Base-by-base conservation (phyloP, 306 rosid genomes). In the Senna tora region DNA sequence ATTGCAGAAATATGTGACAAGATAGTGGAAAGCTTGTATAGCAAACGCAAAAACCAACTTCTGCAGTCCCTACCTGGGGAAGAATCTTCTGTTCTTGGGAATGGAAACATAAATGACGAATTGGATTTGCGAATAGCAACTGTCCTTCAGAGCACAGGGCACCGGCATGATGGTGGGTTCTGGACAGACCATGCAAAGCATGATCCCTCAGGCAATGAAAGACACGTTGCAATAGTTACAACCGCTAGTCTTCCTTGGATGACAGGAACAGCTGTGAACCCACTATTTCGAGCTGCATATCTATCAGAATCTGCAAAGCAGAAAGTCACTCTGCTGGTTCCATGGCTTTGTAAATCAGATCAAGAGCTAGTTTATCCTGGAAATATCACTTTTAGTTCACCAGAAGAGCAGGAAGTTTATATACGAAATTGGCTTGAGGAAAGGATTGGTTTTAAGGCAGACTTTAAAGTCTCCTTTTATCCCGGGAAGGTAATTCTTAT, bases 161-260 rank as follows among this genome's bases (percentile, higher is more conserved):
- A 91, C 74, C 77, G 76, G 64, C 79, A 86, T 60, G 99, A 89
- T 55, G 99, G 99, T 89, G 96, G 97, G 55, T 81, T 89, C 71
- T 87, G 99, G 99, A 71, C 87, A 34, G 93, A 86, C 76, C 90
- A 81, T 52, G 74, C 82, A 72, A 94, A 91, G 83, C 87, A 81
- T 54, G 88, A 84, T 5, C 75, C 81, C 0, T 78, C 82, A 15
- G 83, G 79, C 36, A 80, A 76, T 63, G 92, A 89, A 81, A 80
- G 97, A 67, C 92, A 89, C 75, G 87, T 91, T 81, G 99, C 99
- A 41, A 94, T 94, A 39, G 96, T 94, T 66, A 95, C 99, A 65
- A 95, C 99, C 25, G 99, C 99, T 49, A 95, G 97, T 81, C 96
- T 95, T 86, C 97, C 97, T 71, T 95, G 99, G 99, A 88, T 95